Percentiles rank a stretch among this genome's conserved stretches.
These are phyloP conservation scores for Fennellomyces sp. DNA, from an alignment of 371 early-diverging fungal genomes.

Conservation along the genomic window DNA sequence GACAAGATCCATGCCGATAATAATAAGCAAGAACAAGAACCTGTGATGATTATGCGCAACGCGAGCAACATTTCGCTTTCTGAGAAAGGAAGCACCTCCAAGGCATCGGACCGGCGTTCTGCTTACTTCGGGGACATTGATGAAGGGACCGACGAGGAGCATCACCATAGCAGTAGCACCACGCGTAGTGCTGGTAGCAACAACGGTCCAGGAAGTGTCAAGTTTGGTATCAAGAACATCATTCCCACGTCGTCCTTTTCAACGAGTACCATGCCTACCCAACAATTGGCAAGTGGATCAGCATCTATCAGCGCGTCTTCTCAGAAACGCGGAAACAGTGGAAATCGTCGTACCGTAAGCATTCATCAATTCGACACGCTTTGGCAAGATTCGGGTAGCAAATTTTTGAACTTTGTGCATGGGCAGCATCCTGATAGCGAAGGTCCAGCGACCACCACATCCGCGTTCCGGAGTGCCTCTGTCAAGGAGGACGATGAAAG, in stretches of 20 bases:
- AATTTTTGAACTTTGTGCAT: constrained; percentile 46
- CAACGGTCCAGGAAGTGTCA: constrained; percentile 11
- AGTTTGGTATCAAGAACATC: constrained; percentile 40
- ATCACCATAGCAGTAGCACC: background rate
- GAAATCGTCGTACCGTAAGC: constrained; percentile 40
- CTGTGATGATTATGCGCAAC: constrained; percentile 23
- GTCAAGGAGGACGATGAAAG: constrained; percentile 17
- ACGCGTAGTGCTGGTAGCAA: background rate
- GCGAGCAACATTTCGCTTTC: constrained; percentile 38
- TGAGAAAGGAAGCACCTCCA: constrained; percentile 34
- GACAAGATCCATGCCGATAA: background rate
- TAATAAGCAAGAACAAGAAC: constrained; percentile 7
- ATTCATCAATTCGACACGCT: constrained; percentile 48
- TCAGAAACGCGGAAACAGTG: constrained; percentile 15
- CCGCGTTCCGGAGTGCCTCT: background rate
- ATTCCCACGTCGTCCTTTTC: constrained; percentile 38
- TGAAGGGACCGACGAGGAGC: constrained; percentile 21
- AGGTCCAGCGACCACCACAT: constrained; percentile 1
- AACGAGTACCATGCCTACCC: constrained; percentile 20
- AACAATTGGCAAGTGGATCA: constrained; percentile 8
- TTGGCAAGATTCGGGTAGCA: constrained; percentile 50
- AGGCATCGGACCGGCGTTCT: constrained; percentile 33
- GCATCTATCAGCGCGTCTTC: constrained; percentile 11
- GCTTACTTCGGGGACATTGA: constrained; percentile 24
- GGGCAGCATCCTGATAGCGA: constrained; percentile 9